Conservation (phyloP, 345 rosid genomes). For the Diplotaxis tenuifolia region DNA sequence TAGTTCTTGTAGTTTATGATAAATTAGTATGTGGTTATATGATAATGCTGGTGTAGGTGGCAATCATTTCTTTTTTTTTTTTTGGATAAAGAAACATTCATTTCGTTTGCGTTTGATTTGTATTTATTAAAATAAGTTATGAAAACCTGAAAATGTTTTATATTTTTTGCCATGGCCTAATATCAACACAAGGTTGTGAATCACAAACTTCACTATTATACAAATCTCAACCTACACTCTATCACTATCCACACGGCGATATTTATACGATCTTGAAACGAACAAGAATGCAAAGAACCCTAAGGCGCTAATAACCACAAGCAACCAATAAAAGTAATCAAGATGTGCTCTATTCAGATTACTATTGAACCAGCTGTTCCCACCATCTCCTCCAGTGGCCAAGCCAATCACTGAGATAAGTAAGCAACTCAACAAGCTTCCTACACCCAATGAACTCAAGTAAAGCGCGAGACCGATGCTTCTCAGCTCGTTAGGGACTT, state of each 20-base stretch:
- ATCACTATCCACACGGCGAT: not conserved
- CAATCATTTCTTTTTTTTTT: too few relatives aligned
- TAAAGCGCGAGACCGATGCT: constrained; percentile 40
- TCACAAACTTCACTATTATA: not conserved
- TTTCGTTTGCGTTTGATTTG: too few relatives aligned
- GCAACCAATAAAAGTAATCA: constrained; percentile 54
- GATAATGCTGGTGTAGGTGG: too few relatives aligned
- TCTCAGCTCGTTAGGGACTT: constrained; percentile 39
- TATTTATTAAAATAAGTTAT: too few relatives aligned
- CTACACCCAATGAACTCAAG: constrained; percentile 37
- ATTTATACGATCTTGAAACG: constrained; percentile 12
- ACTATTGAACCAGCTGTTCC: constrained; percentile 52
- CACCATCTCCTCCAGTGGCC: constrained; percentile 25
- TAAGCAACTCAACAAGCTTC: constrained; percentile 48
- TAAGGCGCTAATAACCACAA: constrained; percentile 41
- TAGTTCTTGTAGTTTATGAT: too few relatives aligned
- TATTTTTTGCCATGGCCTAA: too few relatives aligned
- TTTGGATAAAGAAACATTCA: too few relatives aligned
- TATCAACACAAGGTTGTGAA: not conserved
- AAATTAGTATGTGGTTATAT: too few relatives aligned
- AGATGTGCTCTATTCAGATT: constrained; percentile 54
- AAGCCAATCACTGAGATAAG: constrained; percentile 40
- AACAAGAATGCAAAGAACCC: constrained; percentile 18
- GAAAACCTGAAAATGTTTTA: too few relatives aligned
- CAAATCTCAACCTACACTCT: not conserved